Evolutionary conservation across 805 yeast species (phyloP), one percentile per base, ranked within the genome.

Genomic region (Pichia californica): DNA sequence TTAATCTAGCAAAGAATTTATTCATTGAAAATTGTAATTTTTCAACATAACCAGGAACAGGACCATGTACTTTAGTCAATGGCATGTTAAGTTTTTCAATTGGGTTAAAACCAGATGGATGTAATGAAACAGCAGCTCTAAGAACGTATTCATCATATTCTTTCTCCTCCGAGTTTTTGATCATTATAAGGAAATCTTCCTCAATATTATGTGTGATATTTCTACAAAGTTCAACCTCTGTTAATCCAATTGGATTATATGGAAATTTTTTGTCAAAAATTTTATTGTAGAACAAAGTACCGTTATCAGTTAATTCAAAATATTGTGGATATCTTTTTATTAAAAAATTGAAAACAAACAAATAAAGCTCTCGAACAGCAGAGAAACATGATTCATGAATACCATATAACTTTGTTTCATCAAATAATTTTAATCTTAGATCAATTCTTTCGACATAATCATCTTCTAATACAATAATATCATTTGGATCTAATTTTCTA

Each of bases 51-150:
- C 74, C 75, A 0, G 93, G 94, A 2, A 84, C 89, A 0, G 89
- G 89, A 3, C 63, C 71, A 55, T 84, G 94, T 46, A 84, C 74
- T 37, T 58, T 64, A 0, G 84, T 74, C 31, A 84, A 61, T 2
- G 82, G 78, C 51, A 68, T 61, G 53, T 78, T 66, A 48, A 75
- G 68, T 49, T 75, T 71, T 10, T 56, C 62, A 5, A 69, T 60
- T 5, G 91, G 89, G 53, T 78, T 77, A 59, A 84, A 84, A 2
- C 91, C 91, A 1, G 82, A 77, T 1, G 91, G 87, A 52, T 81
- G 81, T 7, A 79, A 77, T 20, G 79, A 71, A 4, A 73, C 63
- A 7, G 79, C 76, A 0, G 78, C 79, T 41, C 81, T 66, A 34
- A 80, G 57, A 23, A 71, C 65, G 55, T 81, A 83, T 52, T 81